A percentile compares a stretch with the other conserved stretches of the same genome.
These are phyloP conservation scores for Coemansia sp. DNA, from an alignment of 192 early-diverging fungal species.

Conservation along the genomic window DNA sequence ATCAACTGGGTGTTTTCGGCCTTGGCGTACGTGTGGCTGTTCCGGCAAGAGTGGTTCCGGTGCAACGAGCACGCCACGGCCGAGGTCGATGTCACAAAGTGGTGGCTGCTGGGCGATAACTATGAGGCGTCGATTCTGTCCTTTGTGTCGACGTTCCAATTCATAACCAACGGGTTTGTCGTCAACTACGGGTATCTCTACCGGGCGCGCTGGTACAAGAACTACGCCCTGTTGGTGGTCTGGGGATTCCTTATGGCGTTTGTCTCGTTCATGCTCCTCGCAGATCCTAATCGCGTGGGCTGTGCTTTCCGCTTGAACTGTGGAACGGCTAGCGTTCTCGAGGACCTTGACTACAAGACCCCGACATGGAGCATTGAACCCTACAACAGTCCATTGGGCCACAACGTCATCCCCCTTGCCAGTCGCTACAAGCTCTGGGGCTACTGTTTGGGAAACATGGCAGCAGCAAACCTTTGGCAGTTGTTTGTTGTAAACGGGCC, in stretches of 20 bases:
- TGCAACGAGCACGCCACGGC: conserved; percentile 72
- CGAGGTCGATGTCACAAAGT: conserved; percentile 63
- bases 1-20: conserved; percentile 72
- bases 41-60: conserved; percentile 62
- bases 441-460: conserved; percentile 47
- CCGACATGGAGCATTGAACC: conserved; percentile 39
- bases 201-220: conserved; percentile 63
- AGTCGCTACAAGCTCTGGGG: conserved; percentile 64
- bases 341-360: conserved; percentile 16
- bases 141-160: conserved; percentile 67
- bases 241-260: conserved; percentile 58
- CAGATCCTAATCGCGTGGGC: conserved; percentile 60
- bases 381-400: conserved; percentile 61
- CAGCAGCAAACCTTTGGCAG: conserved; percentile 48
- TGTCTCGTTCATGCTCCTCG: conserved; percentile 59
- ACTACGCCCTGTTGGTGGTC: conserved; percentile 59
- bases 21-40: conserved; percentile 57
- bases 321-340: conserved; percentile 40
- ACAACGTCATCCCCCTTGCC: conserved; percentile 55
- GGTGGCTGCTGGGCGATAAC: conserved; percentile 80
- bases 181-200: conserved; percentile 70
- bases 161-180: conserved; percentile 67
- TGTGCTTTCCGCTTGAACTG: conserved; percentile 74
- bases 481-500: conserved; percentile 54
- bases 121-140: conserved; percentile 66